Evolutionary conservation across 805 yeast species (phyloP), one percentile per base, ranked within the genome.

Genomic region (Soucietia sequanensis): DNA sequence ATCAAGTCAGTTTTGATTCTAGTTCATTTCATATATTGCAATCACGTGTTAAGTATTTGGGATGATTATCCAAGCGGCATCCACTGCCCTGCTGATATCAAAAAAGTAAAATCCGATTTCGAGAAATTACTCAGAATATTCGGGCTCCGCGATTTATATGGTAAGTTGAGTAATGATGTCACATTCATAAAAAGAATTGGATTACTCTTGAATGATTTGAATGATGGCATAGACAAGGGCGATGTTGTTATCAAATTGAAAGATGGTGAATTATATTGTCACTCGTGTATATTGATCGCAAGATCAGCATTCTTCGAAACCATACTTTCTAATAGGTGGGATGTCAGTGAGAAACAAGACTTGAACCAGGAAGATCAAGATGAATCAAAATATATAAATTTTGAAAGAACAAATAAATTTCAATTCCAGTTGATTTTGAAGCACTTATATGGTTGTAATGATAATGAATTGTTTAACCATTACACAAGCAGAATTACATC

Each of bases 301-400:
- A 60, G 95, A 39, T 75, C 81, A 30, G 78, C 76, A 0, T 84
- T 70, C 48, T 86, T 89, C 52, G 80, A 76, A 36, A 68, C 81
- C 0, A 43, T 78, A 2, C 65, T 84, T 23, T 72, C 81, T 0
- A 50, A 57, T 0, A 52, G 78, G 31, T 86, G 93, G 95, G 51
- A 44, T 7, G 35, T 40, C 7, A 30, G 31, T 10, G 26, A 16
- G 1, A 35, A 24, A 9, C 12, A 27, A 28, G 13, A 17, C 8
- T 8, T 6, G 4, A 28, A 18, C 9, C 14, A 28, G 2, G 23
- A 42, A 25, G 31, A 16, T 14, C 38, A 42, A 4, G 17, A 17
- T 8, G 46, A 38, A 2, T 33, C 52, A n/a, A 54, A 47, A 14
- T 35, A 39, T 0, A 34, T 80, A 11, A 62, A 70, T 23, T 67